Evolutionary conservation across 2,329 filamentous ascomycete species (phyloP), one percentile per base, ranked within the genome.

Genomic region (Pseudocercospora cruenta): DNA sequence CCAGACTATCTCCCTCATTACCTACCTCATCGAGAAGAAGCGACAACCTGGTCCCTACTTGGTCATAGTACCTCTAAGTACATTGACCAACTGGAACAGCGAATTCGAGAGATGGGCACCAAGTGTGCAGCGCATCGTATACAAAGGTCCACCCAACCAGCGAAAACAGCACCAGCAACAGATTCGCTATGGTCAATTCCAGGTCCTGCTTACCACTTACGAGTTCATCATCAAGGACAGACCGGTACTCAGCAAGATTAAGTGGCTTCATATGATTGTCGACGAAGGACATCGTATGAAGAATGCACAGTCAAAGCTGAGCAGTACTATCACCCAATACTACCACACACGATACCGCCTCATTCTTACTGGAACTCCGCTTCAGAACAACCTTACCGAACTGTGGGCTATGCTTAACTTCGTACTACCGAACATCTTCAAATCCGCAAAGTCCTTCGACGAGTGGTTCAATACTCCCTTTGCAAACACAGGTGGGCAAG

Each of bases 391-490:
- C 78, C 84, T 99, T 47, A 89, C 93, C 2, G 95, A 99, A 78
- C 83, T 99, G 74, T 99, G 95, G 95, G 93, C 95, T 26, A 90
- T 99, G 84, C 91, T 99, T 75, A 99, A 99, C 82, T 99, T 99
- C 79, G 95, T 97, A 47, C 84, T 99, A 58, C 95, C 95, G 2
- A 98, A 93, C 73, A 99, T 99, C 72, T 99, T 99, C 89, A 99
- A 99, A 79, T 98, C 95, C 1, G 93, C 94, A 69, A 97, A 95
- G 78, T 98, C 94, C 1, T 99, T 99, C 76, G 95, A 99, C 78
- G 95, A 99, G 79, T 99, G 95, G 95, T 99, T 99, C 88, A 99
- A 98, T 78, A 99, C 95, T 26, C 95, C 95, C 0, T 99, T 99
- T 79, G 95, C 95, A 72, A 99, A 99, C 78, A 99, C 95, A 4